These are phyloP conservation scores for Calonectria fujianensis DNA, from an alignment of 2,329 filamentous ascomycete genomes.

Conservation along the genomic window DNA sequence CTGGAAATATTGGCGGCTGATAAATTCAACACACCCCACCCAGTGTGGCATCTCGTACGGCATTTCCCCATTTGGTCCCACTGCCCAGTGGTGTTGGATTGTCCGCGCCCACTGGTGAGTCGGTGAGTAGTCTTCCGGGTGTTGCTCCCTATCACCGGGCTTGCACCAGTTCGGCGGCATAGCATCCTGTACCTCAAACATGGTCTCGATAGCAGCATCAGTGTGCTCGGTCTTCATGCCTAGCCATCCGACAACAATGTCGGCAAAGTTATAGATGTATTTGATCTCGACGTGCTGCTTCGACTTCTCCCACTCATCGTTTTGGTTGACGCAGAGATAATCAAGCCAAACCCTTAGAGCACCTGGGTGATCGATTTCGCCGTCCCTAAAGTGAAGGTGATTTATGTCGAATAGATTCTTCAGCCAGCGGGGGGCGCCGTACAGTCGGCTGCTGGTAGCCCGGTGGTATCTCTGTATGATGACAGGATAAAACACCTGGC, in stretches of 20 bases:
- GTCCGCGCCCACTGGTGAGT: constrained; percentile 56
- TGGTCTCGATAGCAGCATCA: constrained; percentile 51
- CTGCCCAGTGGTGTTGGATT: constrained; percentile 52
- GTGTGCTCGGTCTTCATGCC: constrained; percentile 56
- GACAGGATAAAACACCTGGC: constrained; percentile 57
- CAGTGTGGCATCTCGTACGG: constrained; percentile 50
- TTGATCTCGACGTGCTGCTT: constrained; percentile 55
- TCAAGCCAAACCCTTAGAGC: constrained; percentile 58
- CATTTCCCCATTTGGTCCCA: constrained; percentile 46
- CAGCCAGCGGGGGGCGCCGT: constrained; percentile 42
- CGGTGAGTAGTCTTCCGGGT: constrained; percentile 61
- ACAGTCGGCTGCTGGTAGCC: constrained; percentile 39
- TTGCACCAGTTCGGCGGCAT: constrained; percentile 60
- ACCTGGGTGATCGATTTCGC: constrained; percentile 38
- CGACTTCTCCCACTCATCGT: constrained; percentile 54
- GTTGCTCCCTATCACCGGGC: constrained; percentile 56
- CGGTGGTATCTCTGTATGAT: constrained; percentile 48
- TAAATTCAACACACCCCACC: constrained; percentile 54
- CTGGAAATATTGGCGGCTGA: constrained; percentile 58
- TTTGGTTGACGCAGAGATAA: constrained; percentile 56
- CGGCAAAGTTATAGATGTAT: constrained; percentile 55
- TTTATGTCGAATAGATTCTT: constrained; percentile 37
- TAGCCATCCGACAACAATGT: constrained; percentile 59
- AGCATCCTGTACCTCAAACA: constrained; percentile 55
- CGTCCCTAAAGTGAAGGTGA: constrained; percentile 37